Evolutionary conservation across 345 rosid species (phyloP).

Genomic region (Brassica napus): DNA sequence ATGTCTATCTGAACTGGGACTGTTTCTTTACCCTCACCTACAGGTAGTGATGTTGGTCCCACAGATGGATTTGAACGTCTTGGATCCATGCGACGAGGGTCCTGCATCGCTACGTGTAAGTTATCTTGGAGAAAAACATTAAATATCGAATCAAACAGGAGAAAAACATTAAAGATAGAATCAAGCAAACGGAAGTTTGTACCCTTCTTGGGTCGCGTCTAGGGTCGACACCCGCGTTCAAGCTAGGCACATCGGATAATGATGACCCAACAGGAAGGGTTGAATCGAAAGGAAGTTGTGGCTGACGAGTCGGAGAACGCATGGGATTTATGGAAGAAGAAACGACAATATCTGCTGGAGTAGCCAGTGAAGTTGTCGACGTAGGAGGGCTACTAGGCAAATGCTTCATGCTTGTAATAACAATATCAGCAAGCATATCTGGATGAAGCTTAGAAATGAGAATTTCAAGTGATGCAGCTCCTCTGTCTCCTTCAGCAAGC

Average conservation of each 20-base stretch:
- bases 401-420: constrained; percentile 90
- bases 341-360: constrained; percentile 48
- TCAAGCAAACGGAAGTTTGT: constrained; percentile 32
- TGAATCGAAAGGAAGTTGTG: constrained; percentile 48
- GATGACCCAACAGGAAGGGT: constrained; percentile 43
- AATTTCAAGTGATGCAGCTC: constrained; percentile 93
- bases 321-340: constrained; percentile 46
- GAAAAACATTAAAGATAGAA: constrained; percentile 13
- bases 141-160: constrained; percentile 20
- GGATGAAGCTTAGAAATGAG: constrained; percentile 92
- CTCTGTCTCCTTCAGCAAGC: constrained; percentile 99
- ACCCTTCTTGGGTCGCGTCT: constrained; percentile 98
- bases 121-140: constrained; percentile 24
- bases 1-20: constrained; percentile 51
- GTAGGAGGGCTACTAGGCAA: constrained; percentile 74
- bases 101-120: constrained; percentile 57
- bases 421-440: constrained; percentile 96
- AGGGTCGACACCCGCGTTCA: constrained; percentile 55
- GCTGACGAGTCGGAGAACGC: constrained; percentile 48
- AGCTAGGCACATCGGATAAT: constrained; percentile 49
- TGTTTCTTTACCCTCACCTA: constrained; percentile 50
- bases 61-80: constrained; percentile 55
- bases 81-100: constrained; percentile 98
- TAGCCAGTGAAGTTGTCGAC: constrained; percentile 51
- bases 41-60: constrained; percentile 49